phyloP scores from a whole-genome alignment of 495 filamentous ascomycete species.

The Penicillium silybi region DNA sequence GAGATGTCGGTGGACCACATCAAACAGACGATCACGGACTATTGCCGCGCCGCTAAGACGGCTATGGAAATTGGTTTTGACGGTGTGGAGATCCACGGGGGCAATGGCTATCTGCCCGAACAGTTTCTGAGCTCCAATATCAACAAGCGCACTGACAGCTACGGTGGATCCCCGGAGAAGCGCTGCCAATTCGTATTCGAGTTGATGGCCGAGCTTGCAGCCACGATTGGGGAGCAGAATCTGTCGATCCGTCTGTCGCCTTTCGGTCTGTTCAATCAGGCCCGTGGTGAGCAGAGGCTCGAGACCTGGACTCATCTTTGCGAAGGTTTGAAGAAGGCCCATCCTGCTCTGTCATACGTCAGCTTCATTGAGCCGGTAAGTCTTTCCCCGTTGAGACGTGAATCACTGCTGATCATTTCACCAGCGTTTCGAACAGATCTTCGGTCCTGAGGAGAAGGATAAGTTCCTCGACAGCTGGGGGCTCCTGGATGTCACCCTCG shows the following conservation, averaged over 20 bases:
- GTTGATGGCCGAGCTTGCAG: conserved; percentile 29
- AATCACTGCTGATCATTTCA: neutral
- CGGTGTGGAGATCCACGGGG: conserved; percentile 52
- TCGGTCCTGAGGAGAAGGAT: conserved; percentile 43
- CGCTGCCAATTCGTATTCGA: conserved; percentile 46
- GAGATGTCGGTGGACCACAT: conserved; percentile 46
- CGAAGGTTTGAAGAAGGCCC: conserved; percentile 43
- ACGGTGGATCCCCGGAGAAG: conserved; percentile 50
- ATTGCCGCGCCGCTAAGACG: conserved; percentile 54
- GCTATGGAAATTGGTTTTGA: conserved; percentile 62
- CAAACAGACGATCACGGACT: conserved; percentile 38
- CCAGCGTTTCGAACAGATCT: conserved; percentile 48
- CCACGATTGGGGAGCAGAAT: conserved; percentile 25
- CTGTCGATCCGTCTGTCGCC: conserved; percentile 44
- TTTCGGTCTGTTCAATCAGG: conserved; percentile 50
- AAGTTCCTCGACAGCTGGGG: conserved; percentile 42
- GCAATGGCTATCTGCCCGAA: conserved; percentile 53
- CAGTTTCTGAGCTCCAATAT: conserved; percentile 50
- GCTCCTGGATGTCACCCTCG: conserved; percentile 34
- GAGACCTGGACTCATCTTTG: conserved; percentile 48
- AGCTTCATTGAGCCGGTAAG: conserved; percentile 51
- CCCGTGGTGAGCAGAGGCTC: conserved; percentile 35
- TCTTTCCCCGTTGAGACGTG: neutral
- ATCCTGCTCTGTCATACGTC: conserved; percentile 46
- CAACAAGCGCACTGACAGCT: conserved; percentile 49